phyloP scores from a whole-genome alignment of 768 basidiomycete genomes.

The Agaricus blazei region DNA sequence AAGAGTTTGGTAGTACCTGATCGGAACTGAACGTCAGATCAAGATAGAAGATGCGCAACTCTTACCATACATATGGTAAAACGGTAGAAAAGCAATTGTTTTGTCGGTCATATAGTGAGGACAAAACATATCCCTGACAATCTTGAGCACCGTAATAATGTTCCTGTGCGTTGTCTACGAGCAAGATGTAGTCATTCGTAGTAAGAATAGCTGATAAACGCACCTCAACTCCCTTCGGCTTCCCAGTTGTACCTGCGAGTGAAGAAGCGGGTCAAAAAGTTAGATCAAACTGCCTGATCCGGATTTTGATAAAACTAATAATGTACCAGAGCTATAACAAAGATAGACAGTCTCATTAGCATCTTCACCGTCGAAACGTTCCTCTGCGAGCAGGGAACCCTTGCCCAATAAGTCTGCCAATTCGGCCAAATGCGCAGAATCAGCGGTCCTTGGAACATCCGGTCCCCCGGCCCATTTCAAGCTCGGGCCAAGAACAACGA shows the following conservation, averaged over 20 bases:
- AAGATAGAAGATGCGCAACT: not conserved
- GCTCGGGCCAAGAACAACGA: conserved; percentile 51
- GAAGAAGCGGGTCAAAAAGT: not conserved
- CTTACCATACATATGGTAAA: conserved; percentile 42
- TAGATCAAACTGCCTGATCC: not conserved
- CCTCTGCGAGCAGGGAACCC: conserved; percentile 47
- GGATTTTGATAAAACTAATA: not conserved
- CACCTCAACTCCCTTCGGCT: conserved; percentile 66
- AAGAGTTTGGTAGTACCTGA: conserved; percentile 60
- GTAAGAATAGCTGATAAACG: not conserved
- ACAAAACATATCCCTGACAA: conserved; percentile 42
- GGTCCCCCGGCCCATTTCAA: conserved; percentile 43
- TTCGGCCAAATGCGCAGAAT: conserved; percentile 26
- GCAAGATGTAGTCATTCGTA: not conserved
- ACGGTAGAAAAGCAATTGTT: conserved; percentile 62
- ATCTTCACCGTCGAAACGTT: conserved; percentile 44
- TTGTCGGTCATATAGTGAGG: conserved; percentile 36
- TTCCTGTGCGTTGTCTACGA: conserved; percentile 64
- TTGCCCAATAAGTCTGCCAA: conserved; percentile 47
- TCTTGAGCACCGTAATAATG: conserved; percentile 52
- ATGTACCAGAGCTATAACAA: conserved; percentile 48
- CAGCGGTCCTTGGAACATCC: conserved; percentile 18
- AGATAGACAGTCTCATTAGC: conserved; percentile 59
- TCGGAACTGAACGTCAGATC: not conserved
- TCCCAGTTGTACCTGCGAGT: conserved; percentile 65